Evolutionary conservation across 768 basidiomycete species (phyloP).

Genomic region (Auriculariales sp.): DNA sequence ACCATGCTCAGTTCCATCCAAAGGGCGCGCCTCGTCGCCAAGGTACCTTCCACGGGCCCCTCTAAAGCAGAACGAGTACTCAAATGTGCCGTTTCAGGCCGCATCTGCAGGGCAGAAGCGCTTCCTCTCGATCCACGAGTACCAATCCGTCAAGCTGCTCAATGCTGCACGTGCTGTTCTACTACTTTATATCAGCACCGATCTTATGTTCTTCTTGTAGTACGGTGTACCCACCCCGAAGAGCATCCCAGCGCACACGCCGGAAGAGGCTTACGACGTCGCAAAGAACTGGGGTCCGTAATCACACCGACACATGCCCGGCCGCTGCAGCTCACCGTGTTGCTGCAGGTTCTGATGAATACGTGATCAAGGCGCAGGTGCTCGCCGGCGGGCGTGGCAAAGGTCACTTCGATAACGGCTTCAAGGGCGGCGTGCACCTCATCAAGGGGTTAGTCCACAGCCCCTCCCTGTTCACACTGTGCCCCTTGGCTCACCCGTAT

Average conservation of each 20-base stretch:
- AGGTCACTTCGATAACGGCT: constrained; percentile 89
- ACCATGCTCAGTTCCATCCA: constrained; percentile 50
- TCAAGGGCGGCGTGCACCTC: constrained; percentile 96
- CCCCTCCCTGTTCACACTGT: constrained; percentile 6
- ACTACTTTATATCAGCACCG: neutral
- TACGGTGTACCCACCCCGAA: constrained; percentile 94
- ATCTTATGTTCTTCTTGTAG: constrained; percentile 25
- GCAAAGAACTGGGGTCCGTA: constrained; percentile 78
- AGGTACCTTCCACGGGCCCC: neutral
- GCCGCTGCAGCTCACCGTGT: constrained; percentile 2
- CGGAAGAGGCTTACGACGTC: constrained; percentile 79
- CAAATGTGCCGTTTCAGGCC: constrained; percentile 24
- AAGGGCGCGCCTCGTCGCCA: neutral
- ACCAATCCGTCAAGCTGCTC: constrained; percentile 88
- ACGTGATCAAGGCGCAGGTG: constrained; percentile 98
- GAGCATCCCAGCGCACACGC: constrained; percentile 72
- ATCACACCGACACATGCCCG: neutral
- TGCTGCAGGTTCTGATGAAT: constrained; percentile 46
- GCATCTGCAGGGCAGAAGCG: constrained; percentile 75
- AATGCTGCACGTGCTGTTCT: constrained; percentile 53
- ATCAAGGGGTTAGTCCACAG: constrained; percentile 51
- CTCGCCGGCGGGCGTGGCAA: constrained; percentile 97
- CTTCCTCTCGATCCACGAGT: constrained; percentile 93
- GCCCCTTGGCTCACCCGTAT: neutral
- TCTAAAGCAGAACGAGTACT: neutral